These are phyloP conservation scores for Rhodotorula sp. DNA, from an alignment of 1,284 basidiomycete genomes.

Conservation along the genomic window DNA sequence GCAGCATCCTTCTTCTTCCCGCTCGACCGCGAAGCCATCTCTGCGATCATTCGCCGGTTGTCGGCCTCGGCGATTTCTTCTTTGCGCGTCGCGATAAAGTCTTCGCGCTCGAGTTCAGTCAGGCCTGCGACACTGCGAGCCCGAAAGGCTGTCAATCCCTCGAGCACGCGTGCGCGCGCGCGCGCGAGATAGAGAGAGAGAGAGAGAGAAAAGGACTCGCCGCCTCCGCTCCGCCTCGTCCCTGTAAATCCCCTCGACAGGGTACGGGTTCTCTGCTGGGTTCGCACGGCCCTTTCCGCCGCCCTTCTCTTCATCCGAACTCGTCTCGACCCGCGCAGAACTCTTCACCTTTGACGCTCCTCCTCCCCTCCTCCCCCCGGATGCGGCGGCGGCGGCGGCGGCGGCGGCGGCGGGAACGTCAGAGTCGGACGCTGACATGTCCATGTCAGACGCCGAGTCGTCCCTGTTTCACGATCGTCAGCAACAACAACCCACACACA, in stretches of 20 bases:
- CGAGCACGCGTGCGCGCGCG: no score
- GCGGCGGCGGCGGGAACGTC: conserved; percentile 28
- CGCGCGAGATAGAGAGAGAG: conserved; percentile 31
- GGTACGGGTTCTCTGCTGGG: conserved; percentile 55
- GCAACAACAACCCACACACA: no score
- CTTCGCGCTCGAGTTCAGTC: conserved; percentile 84
- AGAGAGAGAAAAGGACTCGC: conserved; percentile 21
- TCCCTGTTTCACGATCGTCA: no score
- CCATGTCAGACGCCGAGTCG: conserved; percentile 42
- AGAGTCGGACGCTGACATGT: conserved; percentile 44
- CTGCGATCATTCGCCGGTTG: conserved; percentile 70
- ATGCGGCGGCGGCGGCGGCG: background rate
- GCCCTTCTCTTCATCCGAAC: conserved; percentile 27
- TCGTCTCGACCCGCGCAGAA: conserved; percentile 13
- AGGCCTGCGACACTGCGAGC: conserved; percentile 65
- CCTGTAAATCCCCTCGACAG: conserved; percentile 83
- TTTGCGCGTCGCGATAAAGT: conserved; percentile 70
- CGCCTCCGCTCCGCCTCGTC: conserved; percentile 64
- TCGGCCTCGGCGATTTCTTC: conserved; percentile 76
- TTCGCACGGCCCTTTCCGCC: background rate
- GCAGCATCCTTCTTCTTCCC: conserved; percentile 33
- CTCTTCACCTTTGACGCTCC: conserved; percentile 11
- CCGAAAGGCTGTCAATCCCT: background rate
- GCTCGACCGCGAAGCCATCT: conserved; percentile 69
- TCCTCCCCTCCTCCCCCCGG: conserved; percentile 15